Percentiles rank a stretch among this genome's conserved stretches.
phyloP scores from a whole-genome alignment of 2,329 filamentous ascomycete species.

The Aspergillus sergii region DNA sequence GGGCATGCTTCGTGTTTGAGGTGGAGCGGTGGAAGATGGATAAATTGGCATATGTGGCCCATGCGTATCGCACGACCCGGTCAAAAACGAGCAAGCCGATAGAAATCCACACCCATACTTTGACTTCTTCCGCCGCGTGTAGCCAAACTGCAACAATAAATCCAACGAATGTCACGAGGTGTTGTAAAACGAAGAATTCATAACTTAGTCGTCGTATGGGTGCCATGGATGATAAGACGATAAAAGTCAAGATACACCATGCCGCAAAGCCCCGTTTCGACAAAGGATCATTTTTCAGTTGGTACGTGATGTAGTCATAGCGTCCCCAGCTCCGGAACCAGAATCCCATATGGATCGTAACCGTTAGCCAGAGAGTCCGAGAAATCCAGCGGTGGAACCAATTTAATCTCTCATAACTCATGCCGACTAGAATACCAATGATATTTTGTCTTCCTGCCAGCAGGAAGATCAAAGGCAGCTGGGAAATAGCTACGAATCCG shows the following conservation, averaged over 20 bases:
- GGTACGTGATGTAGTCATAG: constrained; percentile 52
- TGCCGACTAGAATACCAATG: constrained; percentile 50
- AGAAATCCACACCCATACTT: constrained; percentile 50
- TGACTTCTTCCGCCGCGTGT: constrained; percentile 50
- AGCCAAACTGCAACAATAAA: constrained; percentile 53
- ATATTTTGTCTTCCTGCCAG: constrained; percentile 60
- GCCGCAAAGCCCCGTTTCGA: constrained; percentile 56
- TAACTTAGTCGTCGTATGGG: constrained; percentile 55
- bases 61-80: constrained; percentile 40
- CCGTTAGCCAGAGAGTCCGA: constrained; percentile 54
- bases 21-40: constrained; percentile 40
- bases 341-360: constrained; percentile 58
- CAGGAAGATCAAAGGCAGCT: constrained; percentile 59
- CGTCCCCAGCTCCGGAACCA: constrained; percentile 57
- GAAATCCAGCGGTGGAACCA: constrained; percentile 58
- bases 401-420: constrained; percentile 54
- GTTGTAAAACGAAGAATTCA: constrained; percentile 58
- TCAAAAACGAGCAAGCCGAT: constrained; percentile 52
- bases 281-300: constrained; percentile 53
- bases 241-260: constrained; percentile 55
- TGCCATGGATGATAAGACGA: constrained; percentile 53
- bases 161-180: constrained; percentile 54
- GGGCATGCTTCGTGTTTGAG: constrained; percentile 16
- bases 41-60: constrained; percentile 44
- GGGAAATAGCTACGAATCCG: constrained; percentile 56